A percentile compares a stretch with the other conserved stretches of the same genome.
These are phyloP conservation scores for Gaultheria prostrata DNA, from an alignment of 148 eudicot genomes.

Conservation along the genomic window DNA sequence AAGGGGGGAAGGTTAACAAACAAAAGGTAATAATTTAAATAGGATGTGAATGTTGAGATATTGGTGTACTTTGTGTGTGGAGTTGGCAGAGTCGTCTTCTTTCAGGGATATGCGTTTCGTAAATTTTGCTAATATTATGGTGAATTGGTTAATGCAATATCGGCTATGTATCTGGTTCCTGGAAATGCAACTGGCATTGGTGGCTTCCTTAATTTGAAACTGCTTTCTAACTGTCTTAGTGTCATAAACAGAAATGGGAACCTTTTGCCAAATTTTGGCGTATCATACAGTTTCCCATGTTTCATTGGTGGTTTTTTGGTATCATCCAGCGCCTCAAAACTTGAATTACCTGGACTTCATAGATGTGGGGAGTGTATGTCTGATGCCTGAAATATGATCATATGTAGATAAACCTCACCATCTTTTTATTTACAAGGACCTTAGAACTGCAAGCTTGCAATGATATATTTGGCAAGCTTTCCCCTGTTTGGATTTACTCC, in stretches of 20 bases:
- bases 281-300: neutral
- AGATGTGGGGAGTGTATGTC: neutral
- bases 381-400: neutral
- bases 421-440: neutral
- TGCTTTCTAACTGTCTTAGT: neutral
- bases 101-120: neutral
- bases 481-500: neutral
- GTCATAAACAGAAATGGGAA: neutral
- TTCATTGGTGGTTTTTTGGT: neutral
- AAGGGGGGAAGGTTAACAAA: neutral
- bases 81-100: neutral
- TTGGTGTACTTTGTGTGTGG: neutral
- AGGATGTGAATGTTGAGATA: neutral
- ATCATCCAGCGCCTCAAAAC: neutral
- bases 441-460: neutral
- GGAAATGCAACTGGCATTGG: conserved; percentile 3
- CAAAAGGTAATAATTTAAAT: neutral
- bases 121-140: neutral
- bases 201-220: neutral
- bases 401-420: neutral
- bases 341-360: neutral
- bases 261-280: neutral
- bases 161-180: neutral
- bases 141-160: neutral
- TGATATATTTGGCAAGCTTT: neutral